Base-by-base conservation (phyloP, 2,329 filamentous ascomycete species). In the Chrysoporthe austroafricana region DNA sequence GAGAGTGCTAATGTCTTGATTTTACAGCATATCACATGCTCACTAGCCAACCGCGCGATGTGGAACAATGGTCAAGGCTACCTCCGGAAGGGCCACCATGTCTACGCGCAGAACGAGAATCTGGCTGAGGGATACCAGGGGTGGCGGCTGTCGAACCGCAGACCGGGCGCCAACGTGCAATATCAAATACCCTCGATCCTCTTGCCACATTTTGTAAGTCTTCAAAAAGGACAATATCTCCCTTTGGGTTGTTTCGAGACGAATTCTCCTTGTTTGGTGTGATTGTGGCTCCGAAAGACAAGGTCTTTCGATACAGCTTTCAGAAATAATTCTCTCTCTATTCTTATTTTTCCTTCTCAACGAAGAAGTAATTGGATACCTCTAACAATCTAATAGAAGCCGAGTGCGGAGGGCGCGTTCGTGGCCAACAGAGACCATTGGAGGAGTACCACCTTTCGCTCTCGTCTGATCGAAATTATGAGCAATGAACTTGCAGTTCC, bases 61-160 rank as follows among this genome's bases (percentile, higher is more conserved):
- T 66, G 57, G 44, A 32, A 44, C 16, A 6, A 54, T 32, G 56
- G 63, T 2, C 14, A 52, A 2, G 57, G 36, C 14, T 44, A 54
- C 16, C 26, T 66, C 34, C 63, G 57, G 26, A 2, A 9, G 4
- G 26, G 16, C 2, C 52, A 60, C 26, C 43, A 54, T 21, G 32
- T 66, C 21, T 66, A 54, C 26, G 44, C 57, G 1, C 21, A 61
- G n/a, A 36, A 52, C n/a, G 32, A 46, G 21, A 44, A 61, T n/a
- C 36, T 61, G 6, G 43, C 34, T 21, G 36, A 66, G 34, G 46
- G 57, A 16, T 54, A 44, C 8, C 16, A 21, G n/a, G 57, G 57
- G 11, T 60, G 39, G 34, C 21, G 36, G n/a, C 39, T 21, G 57
- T 36, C 39, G 16, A 13, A 42, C 16, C 21, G 14, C 14, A 57